Base-by-base conservation (phyloP, 208 protist species). In the Sergeia podlipaevii region DNA sequence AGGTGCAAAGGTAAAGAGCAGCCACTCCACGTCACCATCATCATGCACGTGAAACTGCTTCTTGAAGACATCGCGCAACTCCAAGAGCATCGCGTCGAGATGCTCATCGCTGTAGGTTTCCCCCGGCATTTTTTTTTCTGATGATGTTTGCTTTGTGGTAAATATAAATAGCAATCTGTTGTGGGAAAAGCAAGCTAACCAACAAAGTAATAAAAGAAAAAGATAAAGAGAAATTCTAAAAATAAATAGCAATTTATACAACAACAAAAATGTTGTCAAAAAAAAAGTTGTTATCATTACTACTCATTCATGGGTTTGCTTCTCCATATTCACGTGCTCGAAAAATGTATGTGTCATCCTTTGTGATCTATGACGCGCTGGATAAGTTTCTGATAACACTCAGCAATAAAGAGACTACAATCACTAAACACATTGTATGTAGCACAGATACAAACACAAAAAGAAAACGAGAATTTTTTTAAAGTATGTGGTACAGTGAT, bases 1-100 rank as follows among this genome's bases (percentile, higher is more conserved):
- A 2, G 91, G 91, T 0, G 85, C 71, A 64, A 90, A 86, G 32
- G 77, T 77, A 50, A 86, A 86, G 4, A 90, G 43, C 21, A 81
- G 46, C 78, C 82, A 90, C 67, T 90, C 76, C 29, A 90, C 81
- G 42, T 90, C 82, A 0, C 24, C 43, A 8, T 74, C 61, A 24
- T 52, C 45, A 13, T 49, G 23, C 1, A 84, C 77, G 17, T 70
- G 8, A 48, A 86, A 90, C 48, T 72, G 55, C 56, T 81, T 77
- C 8, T 53, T 57, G 65, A 90, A 90, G 21, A 79, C 42, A 1
- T 70, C 65, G n/a, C 53, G 46, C 33, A 89, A 46, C 53, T 72
- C 53, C 5, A 18, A 60, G 13, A 85, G 50, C 21, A 60, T 82
- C 20, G 32, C 45, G 55, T 83, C 69, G 17, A 90, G 51, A 39